Conservation (phyloP, 805 yeast species). For the Scheffersomyces coipomensis region DNA sequence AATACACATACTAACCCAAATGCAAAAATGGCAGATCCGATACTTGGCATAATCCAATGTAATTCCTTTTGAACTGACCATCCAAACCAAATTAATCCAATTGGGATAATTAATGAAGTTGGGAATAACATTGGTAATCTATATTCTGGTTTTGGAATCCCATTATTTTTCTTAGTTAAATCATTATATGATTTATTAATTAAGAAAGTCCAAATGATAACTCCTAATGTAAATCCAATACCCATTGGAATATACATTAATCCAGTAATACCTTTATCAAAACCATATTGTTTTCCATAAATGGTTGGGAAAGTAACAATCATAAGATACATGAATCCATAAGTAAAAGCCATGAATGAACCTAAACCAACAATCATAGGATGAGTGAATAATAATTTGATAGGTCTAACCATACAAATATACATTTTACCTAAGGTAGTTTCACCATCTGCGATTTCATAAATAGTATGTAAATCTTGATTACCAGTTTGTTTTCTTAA, state of each 20-base stretch:
- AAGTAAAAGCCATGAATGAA: constrained; percentile 40
- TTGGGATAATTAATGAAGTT: constrained; percentile 30
- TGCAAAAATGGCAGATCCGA: constrained; percentile 36
- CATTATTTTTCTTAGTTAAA: constrained; percentile 25
- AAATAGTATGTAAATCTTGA: constrained; percentile 34
- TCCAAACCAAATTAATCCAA: constrained; percentile 39
- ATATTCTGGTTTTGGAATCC: constrained; percentile 36
- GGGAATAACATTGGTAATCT: constrained; percentile 35
- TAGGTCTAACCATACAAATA: constrained; percentile 28
- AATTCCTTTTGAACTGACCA: constrained; percentile 36
- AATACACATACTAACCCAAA: constrained; percentile 36
- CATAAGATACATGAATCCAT: constrained; percentile 43
- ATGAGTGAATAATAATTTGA: constrained; percentile 29
- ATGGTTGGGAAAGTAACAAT: constrained; percentile 37
- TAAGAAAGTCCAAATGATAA: constrained; percentile 25
- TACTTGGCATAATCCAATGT: constrained; percentile 38
- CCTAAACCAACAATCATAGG: constrained; percentile 42
- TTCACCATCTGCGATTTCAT: constrained; percentile 32
- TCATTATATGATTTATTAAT: constrained; percentile 23
- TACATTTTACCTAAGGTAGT: constrained; percentile 18
- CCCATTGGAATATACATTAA: constrained; percentile 42
- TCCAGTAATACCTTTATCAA: constrained; percentile 27
- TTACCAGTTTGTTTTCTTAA: constrained; percentile 35
- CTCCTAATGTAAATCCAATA: constrained; percentile 32
- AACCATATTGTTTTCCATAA: constrained; percentile 29